Conservation (phyloP, 768 basidiomycete genomes). For the Kwoniella bestiolae region DNA sequence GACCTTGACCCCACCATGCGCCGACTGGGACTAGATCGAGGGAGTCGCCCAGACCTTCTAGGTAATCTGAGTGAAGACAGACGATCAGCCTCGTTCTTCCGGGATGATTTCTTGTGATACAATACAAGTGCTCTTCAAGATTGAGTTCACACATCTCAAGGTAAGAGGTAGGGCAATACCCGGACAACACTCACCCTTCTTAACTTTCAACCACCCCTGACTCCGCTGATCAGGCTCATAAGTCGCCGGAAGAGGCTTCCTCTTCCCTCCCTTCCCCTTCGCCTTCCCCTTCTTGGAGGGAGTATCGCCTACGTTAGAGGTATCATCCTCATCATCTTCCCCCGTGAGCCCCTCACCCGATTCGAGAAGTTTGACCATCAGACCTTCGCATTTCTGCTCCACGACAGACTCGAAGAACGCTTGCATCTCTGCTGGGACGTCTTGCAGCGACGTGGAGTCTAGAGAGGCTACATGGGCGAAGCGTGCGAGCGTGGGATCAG, state of each 20-base stretch:
- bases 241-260: conserved; percentile 76
- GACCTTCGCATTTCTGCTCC: conserved; percentile 80
- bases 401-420: conserved; percentile 77
- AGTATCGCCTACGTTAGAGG: conserved; percentile 36
- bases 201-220: conserved; percentile 85
- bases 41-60: conserved; percentile 75
- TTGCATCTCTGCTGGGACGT: conserved; percentile 66
- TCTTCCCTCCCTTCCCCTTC: conserved; percentile 59
- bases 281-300: conserved; percentile 32
- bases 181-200: conserved; percentile 69
- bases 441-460: conserved; percentile 63
- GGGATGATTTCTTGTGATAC: neutral
- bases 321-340: conserved; percentile 55
- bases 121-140: too few relatives aligned
- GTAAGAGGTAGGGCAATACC: too few relatives aligned
- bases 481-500: conserved; percentile 63
- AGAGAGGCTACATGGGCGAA: conserved; percentile 74
- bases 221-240: conserved; percentile 90
- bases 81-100: conserved; percentile 2
- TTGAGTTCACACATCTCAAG: too few relatives aligned
- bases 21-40: conserved; percentile 62
- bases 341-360: conserved; percentile 54
- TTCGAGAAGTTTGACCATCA: conserved; percentile 91
- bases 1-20: conserved; percentile 87
- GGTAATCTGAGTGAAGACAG: conserved; percentile 65